A percentile compares a stretch with the other conserved stretches of the same genome.
Conservation (phyloP, 495 filamentous ascomycete species). For the Penicillium pancosmium region DNA sequence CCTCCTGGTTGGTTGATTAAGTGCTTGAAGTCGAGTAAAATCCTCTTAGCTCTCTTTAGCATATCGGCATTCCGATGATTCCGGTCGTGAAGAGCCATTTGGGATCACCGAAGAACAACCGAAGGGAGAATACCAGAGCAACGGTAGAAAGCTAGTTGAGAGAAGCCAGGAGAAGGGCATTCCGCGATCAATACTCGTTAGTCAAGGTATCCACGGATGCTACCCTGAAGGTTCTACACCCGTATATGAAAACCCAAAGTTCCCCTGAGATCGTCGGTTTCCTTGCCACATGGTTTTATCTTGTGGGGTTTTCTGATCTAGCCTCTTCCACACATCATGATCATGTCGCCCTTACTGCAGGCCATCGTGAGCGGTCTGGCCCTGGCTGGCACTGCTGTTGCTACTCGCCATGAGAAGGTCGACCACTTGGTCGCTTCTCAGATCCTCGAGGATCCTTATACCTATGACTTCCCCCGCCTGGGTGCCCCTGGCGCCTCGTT, state of each 20-base stretch:
- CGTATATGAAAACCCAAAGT: conserved; percentile 11
- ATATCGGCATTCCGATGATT: background rate
- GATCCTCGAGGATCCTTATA: conserved; percentile 36
- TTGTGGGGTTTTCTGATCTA: conserved; percentile 16
- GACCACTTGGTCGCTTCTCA: conserved; percentile 35
- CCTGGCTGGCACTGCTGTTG: conserved; percentile 26
- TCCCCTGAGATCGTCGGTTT: conserved; percentile 19
- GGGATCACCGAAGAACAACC: too few species aligned
- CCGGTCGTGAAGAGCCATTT: background rate
- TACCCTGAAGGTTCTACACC: background rate
- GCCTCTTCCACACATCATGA: conserved; percentile 1
- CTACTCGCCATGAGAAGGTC: background rate
- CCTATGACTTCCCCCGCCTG: conserved; percentile 47
- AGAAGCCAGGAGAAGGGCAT: conserved; percentile 3
- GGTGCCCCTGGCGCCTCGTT: conserved; percentile 33
- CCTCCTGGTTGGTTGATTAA: conserved; percentile 4
- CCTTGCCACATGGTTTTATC: conserved; percentile 25
- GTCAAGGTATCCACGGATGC: conserved; percentile 5
- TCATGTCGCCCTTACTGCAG: conserved; percentile 25
- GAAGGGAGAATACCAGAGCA: background rate
- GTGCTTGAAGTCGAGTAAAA: background rate
- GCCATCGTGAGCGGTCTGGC: conserved; percentile 26
- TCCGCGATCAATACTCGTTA: conserved; percentile 8
- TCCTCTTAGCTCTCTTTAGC: background rate
- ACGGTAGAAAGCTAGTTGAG: background rate